Conservation (phyloP, 192 early-diverging fungal genomes). For the Allomyces arbusculus region DNA sequence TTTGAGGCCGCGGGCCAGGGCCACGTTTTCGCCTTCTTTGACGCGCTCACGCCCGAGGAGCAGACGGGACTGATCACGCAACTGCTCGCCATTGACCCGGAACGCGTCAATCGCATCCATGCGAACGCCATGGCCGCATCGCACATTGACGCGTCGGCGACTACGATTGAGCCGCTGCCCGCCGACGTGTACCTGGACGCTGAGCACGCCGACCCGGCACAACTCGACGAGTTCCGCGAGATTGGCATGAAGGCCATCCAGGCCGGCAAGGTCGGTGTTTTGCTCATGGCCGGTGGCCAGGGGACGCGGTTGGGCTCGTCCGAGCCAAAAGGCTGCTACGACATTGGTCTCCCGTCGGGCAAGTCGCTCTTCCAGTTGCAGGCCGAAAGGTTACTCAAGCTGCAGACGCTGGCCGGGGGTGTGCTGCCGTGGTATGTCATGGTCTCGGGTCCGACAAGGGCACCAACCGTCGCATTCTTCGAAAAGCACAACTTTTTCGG, state of each 20-base stretch:
- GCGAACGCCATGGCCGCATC: slow-evolving; percentile 39
- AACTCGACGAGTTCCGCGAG: slow-evolving; percentile 43
- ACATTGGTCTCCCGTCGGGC: slow-evolving; percentile 71
- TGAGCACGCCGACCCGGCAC: slow-evolving; percentile 16
- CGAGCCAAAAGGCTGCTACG: slow-evolving; percentile 83
- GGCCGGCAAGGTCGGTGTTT: slow-evolving; percentile 76
- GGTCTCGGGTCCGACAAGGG: slow-evolving; percentile 84
- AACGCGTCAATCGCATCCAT: slow-evolving; percentile 64
- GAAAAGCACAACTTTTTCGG: slow-evolving; percentile 72
- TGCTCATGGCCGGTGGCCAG: slow-evolving; percentile 82
- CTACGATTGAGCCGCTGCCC: slow-evolving; percentile 54
- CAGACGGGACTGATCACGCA: slow-evolving; percentile 39
- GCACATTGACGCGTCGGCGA: slow-evolving; percentile 14
- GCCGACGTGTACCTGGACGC: slow-evolving; percentile 40
- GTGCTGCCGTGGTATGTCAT: slow-evolving; percentile 93
- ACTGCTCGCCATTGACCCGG: slow-evolving; percentile 52
- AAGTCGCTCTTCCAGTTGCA: slow-evolving; percentile 87
- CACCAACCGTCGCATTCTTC: slow-evolving; percentile 60
- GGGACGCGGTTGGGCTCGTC: slow-evolving; percentile 63
- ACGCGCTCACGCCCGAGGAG: slow-evolving; percentile 35
- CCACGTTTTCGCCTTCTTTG: slow-evolving; percentile 71
- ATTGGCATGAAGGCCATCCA: slow-evolving; percentile 61
- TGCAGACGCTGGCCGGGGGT: slow-evolving; percentile 49
- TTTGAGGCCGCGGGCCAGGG: slow-evolving; percentile 58
- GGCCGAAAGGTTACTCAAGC: slow-evolving; percentile 70